Percentiles rank a stretch among this genome's conserved stretches.
Evolutionary conservation across 2,329 filamentous ascomycete genomes (phyloP).

Genomic region (Cladosporium sp.): DNA sequence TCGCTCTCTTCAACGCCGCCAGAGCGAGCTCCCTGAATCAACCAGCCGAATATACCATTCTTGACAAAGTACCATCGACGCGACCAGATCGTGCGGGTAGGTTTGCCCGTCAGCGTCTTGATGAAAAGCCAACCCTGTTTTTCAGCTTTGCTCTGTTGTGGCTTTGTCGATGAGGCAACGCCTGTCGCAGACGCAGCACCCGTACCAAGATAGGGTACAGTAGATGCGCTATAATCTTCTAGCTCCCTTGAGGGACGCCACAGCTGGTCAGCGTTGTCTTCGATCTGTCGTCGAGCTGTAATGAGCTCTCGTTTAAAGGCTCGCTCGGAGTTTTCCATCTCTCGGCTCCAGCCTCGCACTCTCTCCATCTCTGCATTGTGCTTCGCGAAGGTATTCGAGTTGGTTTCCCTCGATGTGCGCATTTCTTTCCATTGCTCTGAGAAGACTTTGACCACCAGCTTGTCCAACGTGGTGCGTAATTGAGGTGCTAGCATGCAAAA

Average conservation of each 20-base stretch:
- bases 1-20: constrained; percentile 91
- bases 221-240: constrained; percentile 86
- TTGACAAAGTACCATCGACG: constrained; percentile 94
- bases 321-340: constrained; percentile 87
- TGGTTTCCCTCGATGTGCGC: constrained; percentile 63
- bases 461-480: constrained; percentile 76
- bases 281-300: constrained; percentile 72
- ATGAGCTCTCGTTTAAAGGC: constrained; percentile 78
- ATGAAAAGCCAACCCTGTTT: constrained; percentile 96
- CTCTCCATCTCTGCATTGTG: constrained; percentile 82
- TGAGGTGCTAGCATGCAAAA: constrained; percentile 86
- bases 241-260: constrained; percentile 83
- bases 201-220: constrained; percentile 77
- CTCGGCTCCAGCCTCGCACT: constrained; percentile 84
- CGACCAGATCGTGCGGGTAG: constrained; percentile 82
- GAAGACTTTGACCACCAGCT: constrained; percentile 77
- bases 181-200: constrained; percentile 54
- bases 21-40: constrained; percentile 73
- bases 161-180: constrained; percentile 48
- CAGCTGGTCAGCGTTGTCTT: constrained; percentile 65
- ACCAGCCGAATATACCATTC: constrained; percentile 91
- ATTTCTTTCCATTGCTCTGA: constrained; percentile 86
- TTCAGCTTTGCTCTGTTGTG: constrained; percentile 50
- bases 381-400: constrained; percentile 56
- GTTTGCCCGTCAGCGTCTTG: constrained; percentile 76